Percentiles rank a stretch among this genome's conserved stretches.
Evolutionary conservation across 805 yeast species (phyloP).

Genomic region (Starmerella etchellsii): DNA sequence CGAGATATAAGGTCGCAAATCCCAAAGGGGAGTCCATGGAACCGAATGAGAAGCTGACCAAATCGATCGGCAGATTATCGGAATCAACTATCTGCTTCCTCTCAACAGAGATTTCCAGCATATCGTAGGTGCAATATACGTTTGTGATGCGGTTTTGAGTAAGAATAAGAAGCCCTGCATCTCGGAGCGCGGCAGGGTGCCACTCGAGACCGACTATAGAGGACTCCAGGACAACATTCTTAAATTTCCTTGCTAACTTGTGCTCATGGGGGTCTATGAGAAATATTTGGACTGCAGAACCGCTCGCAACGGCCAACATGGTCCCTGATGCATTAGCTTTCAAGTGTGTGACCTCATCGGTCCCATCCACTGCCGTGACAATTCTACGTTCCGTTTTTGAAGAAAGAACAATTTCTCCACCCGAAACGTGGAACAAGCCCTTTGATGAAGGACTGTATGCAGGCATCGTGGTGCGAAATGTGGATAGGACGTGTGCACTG

Average conservation of each 20-base stretch:
- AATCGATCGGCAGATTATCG: slow-evolving; percentile 8
- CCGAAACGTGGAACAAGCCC: neutral
- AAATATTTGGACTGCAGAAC: slow-evolving; percentile 24
- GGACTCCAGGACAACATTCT: neutral
- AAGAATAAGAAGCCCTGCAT: slow-evolving; percentile 35
- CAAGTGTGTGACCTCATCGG: neutral
- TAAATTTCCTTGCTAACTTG: neutral
- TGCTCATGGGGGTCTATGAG: neutral
- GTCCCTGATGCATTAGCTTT: slow-evolving; percentile 31
- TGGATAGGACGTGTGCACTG: too few species aligned
- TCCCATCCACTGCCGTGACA: neutral
- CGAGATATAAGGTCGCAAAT: slow-evolving; percentile 39
- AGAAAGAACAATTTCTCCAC: neutral
- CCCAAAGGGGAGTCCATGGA: slow-evolving; percentile 30
- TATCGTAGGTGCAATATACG: slow-evolving; percentile 19
- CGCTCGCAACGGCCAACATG: slow-evolving; percentile 33
- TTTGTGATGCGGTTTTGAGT: slow-evolving; percentile 23
- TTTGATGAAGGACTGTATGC: neutral
- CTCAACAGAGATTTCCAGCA: slow-evolving; percentile 28
- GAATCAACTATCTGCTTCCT: slow-evolving; percentile 1
- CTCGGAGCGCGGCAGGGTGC: slow-evolving; percentile 34
- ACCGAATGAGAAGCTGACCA: slow-evolving; percentile 37
- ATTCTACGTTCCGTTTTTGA: neutral
- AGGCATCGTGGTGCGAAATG: too few species aligned
- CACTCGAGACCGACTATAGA: slow-evolving; percentile 31